These are phyloP conservation scores for Myriosclerotinia curreyana DNA, from an alignment of 2,329 filamentous ascomycete species.

Conservation along the genomic window DNA sequence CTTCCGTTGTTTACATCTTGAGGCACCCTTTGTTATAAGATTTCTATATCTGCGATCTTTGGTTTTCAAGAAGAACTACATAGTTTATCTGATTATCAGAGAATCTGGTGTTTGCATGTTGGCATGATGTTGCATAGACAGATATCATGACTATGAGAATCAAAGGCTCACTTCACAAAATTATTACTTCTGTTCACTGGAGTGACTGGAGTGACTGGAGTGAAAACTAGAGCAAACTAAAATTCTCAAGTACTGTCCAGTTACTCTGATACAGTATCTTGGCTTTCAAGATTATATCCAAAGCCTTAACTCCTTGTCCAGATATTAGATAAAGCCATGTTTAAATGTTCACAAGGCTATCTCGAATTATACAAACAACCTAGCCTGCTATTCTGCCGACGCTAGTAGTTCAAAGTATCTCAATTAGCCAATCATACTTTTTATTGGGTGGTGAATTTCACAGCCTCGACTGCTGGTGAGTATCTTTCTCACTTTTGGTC, in stretches of 20 bases:
- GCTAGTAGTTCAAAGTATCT: not conserved
- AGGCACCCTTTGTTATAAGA: not conserved
- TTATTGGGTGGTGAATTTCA: not conserved
- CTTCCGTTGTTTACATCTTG: not conserved
- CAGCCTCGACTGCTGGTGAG: not conserved
- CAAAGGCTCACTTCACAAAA: not conserved
- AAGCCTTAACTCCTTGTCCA: not conserved
- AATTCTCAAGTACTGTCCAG: not conserved
- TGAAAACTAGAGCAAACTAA: not conserved
- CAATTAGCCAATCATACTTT: not conserved
- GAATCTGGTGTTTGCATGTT: not conserved
- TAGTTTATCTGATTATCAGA: not conserved
- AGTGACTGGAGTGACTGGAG: not conserved
- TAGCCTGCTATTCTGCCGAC: not conserved
- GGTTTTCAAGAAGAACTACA: not conserved
- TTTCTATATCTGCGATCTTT: not conserved
- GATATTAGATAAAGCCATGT: not conserved
- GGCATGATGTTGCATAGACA: not conserved
- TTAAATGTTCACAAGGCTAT: slow-evolving; percentile 1
- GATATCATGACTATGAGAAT: not conserved
- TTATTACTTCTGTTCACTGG: not conserved
- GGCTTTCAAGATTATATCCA: not conserved
- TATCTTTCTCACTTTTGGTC: slow-evolving; percentile 2
- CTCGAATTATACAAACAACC: not conserved
- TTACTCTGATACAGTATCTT: not conserved